Conservation (phyloP, 495 filamentous ascomycete species). For the Aspergillus coremiiformis region DNA sequence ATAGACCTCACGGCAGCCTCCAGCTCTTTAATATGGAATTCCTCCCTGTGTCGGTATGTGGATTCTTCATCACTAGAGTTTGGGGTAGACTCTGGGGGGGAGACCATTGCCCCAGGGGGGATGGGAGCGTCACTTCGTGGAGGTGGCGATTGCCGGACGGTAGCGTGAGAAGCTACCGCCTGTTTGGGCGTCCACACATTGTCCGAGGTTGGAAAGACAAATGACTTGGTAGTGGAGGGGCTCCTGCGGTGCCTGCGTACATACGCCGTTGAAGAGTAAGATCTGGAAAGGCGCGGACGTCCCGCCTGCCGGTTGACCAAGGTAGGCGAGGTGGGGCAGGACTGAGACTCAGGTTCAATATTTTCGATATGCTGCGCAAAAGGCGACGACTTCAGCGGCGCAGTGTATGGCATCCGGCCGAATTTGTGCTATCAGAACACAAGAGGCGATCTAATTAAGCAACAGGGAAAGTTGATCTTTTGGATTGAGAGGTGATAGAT, state of each 20-base stretch:
- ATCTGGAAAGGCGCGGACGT: conserved; percentile 58
- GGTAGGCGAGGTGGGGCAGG: conserved; percentile 32
- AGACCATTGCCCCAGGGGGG: conserved; percentile 73
- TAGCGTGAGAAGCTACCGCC: conserved; percentile 45
- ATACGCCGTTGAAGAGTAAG: conserved; percentile 71
- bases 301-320: conserved; percentile 27
- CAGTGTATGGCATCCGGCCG: conserved; percentile 87
- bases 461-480: not conserved
- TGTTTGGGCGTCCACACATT: conserved; percentile 33
- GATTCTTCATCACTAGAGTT: conserved; percentile 80
- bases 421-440: conserved; percentile 38
- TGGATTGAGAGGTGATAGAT: not conserved
- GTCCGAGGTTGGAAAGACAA: conserved; percentile 25
- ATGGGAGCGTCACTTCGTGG: conserved; percentile 64
- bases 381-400: conserved; percentile 75
- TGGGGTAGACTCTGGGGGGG: conserved; percentile 74
- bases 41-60: conserved; percentile 44
- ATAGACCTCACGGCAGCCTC: conserved; percentile 78
- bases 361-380: conserved; percentile 59
- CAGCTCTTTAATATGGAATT: conserved; percentile 65
- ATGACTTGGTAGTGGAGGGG: conserved; percentile 45
- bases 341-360: conserved; percentile 51
- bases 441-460: conserved; percentile 18
- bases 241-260: conserved; percentile 60
- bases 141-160: conserved; percentile 71